phyloP scores from a whole-genome alignment of 345 rosid species.

The Camelina sativa region DNA sequence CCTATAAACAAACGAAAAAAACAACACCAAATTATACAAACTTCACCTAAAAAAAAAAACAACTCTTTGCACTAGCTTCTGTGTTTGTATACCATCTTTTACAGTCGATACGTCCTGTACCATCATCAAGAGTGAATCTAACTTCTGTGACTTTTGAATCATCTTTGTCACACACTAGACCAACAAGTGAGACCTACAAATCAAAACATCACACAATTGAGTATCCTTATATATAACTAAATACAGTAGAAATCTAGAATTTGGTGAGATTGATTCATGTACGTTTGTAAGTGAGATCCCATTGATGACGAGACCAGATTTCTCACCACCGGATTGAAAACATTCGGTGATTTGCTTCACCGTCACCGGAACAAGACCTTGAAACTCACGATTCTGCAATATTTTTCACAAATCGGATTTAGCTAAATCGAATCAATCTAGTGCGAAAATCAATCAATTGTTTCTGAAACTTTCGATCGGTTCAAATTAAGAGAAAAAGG shows the following conservation, averaged over 20 bases:
- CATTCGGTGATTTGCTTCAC: constrained; percentile 87
- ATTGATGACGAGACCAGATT: constrained; percentile 64
- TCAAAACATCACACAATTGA: background rate
- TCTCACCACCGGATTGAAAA: constrained; percentile 76
- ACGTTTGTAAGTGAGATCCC: constrained; percentile 62
- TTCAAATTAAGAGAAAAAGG: no score
- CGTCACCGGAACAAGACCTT: constrained; percentile 73
- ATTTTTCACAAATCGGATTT: background rate
- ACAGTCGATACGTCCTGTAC: constrained; percentile 81
- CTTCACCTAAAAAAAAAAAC: background rate
- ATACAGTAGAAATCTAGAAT: background rate
- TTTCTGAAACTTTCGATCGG: no score
- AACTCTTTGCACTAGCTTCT: background rate
- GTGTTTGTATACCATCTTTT: constrained; percentile 65
- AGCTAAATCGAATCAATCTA: constrained; percentile 5
- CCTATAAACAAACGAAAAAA: constrained; percentile 50
- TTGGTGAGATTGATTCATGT: background rate
- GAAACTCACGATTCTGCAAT: constrained; percentile 65
- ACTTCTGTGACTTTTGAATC: constrained; percentile 72
- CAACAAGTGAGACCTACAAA: constrained; percentile 73
- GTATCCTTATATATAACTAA: background rate
- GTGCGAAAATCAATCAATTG: background rate
- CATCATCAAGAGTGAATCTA: constrained; percentile 75
- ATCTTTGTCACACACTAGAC: constrained; percentile 65
- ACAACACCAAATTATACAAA: background rate